Evolutionary conservation across 805 yeast genomes (phyloP), one percentile per base, ranked within the genome.

Genomic region (Grigorovia jiainica): DNA sequence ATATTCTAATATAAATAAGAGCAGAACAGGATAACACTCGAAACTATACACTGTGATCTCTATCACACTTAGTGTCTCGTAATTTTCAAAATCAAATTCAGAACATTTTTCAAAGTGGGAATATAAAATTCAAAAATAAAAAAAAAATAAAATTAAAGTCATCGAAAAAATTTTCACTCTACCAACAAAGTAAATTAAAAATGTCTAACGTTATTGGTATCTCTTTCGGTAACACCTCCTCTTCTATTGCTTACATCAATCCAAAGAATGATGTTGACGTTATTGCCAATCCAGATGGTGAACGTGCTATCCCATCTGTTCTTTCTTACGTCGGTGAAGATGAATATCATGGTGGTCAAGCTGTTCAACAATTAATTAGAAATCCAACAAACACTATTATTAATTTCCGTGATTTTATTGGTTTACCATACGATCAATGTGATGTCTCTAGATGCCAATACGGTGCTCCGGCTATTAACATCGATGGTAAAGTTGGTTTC

Each of bases 201-300:
- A 59, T 53, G 60, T 56, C 61, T 24, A 51, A 59, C 47, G 84
- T 87, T 53, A 84, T 92, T 65, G 98, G 98, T 67, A 77, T 92
- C 63, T 80, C 96, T 34, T 90, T 92, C 65, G 98, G 98, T 65
- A 92, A 92, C 77, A 82, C 95, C 38, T 78, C 95, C 47, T 83
- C 97, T 39, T 85, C 97, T 45, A 87, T 92, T 63, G 97, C 97
- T 39, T 85, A 80, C 57, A 83, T 89, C 52, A 97, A 90, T 58
- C 97, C 96, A 48, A 84, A 82, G 63, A 53, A 57, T 38, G 64
- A 60, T 45, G 92, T 87, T 49, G 97, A 92, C 61, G 95, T 92
- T 52, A 90, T 92, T 64, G 98, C 98, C 53, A 90, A 92, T 78
- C 96, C 94, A 53, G 98, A 92, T 61, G 98, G 98, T 65, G 97